Conservation (phyloP, 2,329 filamentous ascomycete species). For the Diatrype stigma region DNA sequence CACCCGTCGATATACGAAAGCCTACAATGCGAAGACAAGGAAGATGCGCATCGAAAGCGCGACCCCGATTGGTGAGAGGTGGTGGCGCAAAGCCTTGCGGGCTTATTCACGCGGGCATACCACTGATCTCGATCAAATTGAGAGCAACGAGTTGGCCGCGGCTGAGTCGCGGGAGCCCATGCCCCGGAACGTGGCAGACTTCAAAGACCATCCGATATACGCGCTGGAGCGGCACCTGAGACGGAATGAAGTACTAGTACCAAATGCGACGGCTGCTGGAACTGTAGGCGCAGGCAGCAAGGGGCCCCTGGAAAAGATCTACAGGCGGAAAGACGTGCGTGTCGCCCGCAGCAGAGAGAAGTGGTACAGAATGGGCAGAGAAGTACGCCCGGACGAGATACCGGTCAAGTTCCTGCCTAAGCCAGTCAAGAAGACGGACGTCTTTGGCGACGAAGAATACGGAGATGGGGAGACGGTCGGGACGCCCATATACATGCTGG, state of each 20-base stretch:
- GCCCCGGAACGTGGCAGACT: constrained; percentile 81
- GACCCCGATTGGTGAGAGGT: constrained; percentile 43
- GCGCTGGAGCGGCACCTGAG: constrained; percentile 82
- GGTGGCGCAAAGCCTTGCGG: constrained; percentile 51
- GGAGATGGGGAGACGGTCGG: constrained; percentile 40
- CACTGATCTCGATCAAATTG: constrained; percentile 74
- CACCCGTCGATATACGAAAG: constrained; percentile 80
- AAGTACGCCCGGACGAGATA: constrained; percentile 73
- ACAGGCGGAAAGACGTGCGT: constrained; percentile 76
- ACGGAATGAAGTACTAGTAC: constrained; percentile 76
- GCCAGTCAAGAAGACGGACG: constrained; percentile 31
- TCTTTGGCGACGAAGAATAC: constrained; percentile 37
- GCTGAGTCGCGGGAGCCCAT: constrained; percentile 74
- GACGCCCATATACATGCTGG: constrained; percentile 55
- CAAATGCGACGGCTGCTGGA: constrained; percentile 65
- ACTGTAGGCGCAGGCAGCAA: constrained; percentile 68
- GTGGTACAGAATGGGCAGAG: constrained; percentile 85
- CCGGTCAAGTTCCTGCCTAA: constrained; percentile 71
- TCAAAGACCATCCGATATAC: constrained; percentile 79
- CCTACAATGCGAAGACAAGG: constrained; percentile 85
- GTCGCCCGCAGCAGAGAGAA: constrained; percentile 74
- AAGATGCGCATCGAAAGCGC: constrained; percentile 69
- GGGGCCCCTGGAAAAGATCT: constrained; percentile 69
- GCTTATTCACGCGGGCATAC: constrained; percentile 38
- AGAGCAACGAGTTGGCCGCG: constrained; percentile 70